Evolutionary conservation across 1,139 yeast genomes (phyloP).

Genomic region (Magnusiomyces sp.): DNA sequence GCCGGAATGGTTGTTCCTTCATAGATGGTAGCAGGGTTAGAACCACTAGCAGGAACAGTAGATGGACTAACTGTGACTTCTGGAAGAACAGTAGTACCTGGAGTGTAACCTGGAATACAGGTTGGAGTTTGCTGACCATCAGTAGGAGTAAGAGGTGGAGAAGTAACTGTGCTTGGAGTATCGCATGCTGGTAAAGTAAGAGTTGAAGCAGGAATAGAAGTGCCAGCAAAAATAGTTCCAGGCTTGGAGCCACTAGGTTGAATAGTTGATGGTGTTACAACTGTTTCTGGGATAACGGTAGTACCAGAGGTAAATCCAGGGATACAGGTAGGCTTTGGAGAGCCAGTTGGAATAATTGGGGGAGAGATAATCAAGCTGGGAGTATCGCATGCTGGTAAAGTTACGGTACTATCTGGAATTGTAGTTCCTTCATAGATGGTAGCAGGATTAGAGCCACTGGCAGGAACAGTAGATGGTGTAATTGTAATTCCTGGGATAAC

Average conservation of each 20-base stretch:
- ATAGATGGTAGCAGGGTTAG: constrained; percentile 5
- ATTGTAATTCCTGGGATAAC: constrained; percentile 1
- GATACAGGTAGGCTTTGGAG: not conserved
- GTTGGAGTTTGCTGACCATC: not conserved
- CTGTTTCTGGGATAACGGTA: constrained; percentile 4
- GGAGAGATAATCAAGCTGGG: constrained; percentile 2
- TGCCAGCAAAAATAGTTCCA: constrained; percentile 10
- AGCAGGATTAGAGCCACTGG: constrained; percentile 8
- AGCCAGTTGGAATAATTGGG: not conserved
- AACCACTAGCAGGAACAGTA: constrained; percentile 7
- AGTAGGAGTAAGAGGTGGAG: constrained; percentile 2
- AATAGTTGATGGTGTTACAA: constrained; percentile 3
- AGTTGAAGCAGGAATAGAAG: constrained; percentile 6
- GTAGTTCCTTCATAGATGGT: constrained; percentile 5
- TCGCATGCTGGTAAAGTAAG: constrained; percentile 9
- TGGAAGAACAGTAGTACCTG: constrained; percentile 3
- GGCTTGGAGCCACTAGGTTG: not conserved
- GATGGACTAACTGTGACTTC: constrained; percentile 7
- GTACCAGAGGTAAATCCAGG: constrained; percentile 1
- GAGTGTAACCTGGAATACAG: constrained; percentile 3
- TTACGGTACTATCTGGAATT: constrained; percentile 7
- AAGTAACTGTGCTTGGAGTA: constrained; percentile 6
- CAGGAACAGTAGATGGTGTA: not conserved
- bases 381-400: constrained; percentile 6
- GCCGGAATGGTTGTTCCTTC: constrained; percentile 9